phyloP scores from a whole-genome alignment of 2,329 filamentous ascomycete species.

The Phoma herbarum region DNA sequence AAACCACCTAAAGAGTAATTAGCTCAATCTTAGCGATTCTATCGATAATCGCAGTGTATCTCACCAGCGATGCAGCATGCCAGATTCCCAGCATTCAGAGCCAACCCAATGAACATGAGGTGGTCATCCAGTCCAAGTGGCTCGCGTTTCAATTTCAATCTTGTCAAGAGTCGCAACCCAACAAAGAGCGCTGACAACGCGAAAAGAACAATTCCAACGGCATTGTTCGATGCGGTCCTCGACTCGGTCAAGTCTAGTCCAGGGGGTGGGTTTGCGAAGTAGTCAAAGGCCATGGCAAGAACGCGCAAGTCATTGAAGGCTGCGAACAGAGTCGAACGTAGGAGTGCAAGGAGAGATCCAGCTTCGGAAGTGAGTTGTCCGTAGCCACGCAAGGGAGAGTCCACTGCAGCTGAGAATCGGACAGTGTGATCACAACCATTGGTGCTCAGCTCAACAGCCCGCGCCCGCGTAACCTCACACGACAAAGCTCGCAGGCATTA shows the following conservation, averaged over 20 bases:
- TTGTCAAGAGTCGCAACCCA: slow-evolving; percentile 28
- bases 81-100: slow-evolving; percentile 33
- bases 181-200: slow-evolving; percentile 33
- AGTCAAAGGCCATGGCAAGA: slow-evolving; percentile 18
- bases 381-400: slow-evolving; percentile 8
- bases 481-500: neutral
- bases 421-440: slow-evolving; percentile 1
- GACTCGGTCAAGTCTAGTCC: slow-evolving; percentile 33
- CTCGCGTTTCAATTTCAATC: slow-evolving; percentile 30
- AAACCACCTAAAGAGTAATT: slow-evolving; percentile 25
- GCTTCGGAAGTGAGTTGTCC: neutral
- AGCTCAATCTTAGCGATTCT: neutral
- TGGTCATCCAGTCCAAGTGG: slow-evolving; percentile 32
- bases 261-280: slow-evolving; percentile 29
- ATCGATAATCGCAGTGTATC: neutral
- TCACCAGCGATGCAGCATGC: slow-evolving; percentile 38
- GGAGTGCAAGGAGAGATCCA: neutral
- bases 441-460: slow-evolving; percentile 6
- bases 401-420: neutral
- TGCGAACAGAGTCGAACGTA: neutral
- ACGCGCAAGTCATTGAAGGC: slow-evolving; percentile 2
- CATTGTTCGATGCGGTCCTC: slow-evolving; percentile 33
- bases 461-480: slow-evolving; percentile 4
- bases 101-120: slow-evolving; percentile 35
- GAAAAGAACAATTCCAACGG: slow-evolving; percentile 34